Evolutionary conservation across 768 basidiomycete genomes (phyloP), one percentile per base, ranked within the genome.

Genomic region (Gloeostereum incarnatum): DNA sequence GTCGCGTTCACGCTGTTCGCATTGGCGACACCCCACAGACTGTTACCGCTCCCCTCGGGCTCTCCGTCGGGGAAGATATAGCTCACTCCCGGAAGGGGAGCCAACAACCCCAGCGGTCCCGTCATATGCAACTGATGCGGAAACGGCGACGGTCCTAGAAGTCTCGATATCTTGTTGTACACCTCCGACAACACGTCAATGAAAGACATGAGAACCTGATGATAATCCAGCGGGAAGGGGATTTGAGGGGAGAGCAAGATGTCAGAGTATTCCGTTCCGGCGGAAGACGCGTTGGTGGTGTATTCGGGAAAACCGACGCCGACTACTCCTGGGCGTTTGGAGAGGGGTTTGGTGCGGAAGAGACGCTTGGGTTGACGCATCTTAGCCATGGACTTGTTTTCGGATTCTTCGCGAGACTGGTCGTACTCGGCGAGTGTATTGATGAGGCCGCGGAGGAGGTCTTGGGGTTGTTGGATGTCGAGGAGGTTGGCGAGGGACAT

Each of bases 101-200:
- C 71, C 21, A 88, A 69, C 9, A 78, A 59, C 11, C 84, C 84
- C 10, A 88, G 63, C 10, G 84, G 81, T 44, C 83, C 81, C 76
- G 81, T 84, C 61, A 83, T 80, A 36, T 81, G 71, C 39, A 77
- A 77, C 7, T 67, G 61, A 45, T 75, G 71, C 5, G 80, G 68
- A 51, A 88, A 81, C 0, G 81, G 79, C 0, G 86, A 87, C 3
- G 88, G 82, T 0, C 88, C 88, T 17, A 94, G 77, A 36, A 89
- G 74, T 51, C 78, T 78, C 6, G 74, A 73, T 27, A 94, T 82
- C 58, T 88, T 90, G 59, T 85, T 79, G 64, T 93, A 94, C 21
- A 88, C 77, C 52, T 91, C 88, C 13, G 86, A 85, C 27, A 93
- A 71, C 34, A 93, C 83, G 53, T 93, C 91, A 38, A 91, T 78